These are phyloP conservation scores for Ceratocystis ficicola DNA, from an alignment of 2,329 filamentous ascomycete species.

Conservation along the genomic window DNA sequence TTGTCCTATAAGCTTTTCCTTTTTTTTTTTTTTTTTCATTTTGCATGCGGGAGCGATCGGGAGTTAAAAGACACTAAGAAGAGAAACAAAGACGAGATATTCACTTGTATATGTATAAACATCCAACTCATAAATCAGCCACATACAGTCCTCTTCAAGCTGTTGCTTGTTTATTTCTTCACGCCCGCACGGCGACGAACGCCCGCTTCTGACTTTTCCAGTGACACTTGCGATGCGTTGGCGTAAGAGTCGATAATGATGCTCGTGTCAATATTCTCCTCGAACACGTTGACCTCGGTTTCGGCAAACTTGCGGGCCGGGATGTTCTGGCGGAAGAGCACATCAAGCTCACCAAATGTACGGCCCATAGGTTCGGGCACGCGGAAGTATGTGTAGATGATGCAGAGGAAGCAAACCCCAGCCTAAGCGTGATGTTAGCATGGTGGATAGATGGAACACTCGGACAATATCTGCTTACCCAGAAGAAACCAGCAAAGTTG, in stretches of 20 bases:
- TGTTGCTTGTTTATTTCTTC: constrained; percentile 12
- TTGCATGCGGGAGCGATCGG: no score
- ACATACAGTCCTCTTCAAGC: not conserved
- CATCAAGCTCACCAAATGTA: constrained; percentile 35
- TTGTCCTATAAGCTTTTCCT: no score
- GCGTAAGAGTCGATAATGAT: constrained; percentile 20
- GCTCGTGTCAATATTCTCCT: constrained; percentile 22
- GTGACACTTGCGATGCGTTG: constrained; percentile 20
- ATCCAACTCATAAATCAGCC: not conserved
- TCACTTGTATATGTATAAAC: not conserved
- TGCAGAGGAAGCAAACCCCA: constrained; percentile 33
- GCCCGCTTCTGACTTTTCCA: constrained; percentile 15
- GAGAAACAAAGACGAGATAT: not conserved
- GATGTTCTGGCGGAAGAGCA: constrained; percentile 33
- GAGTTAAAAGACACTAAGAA: no score
- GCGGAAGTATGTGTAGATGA: constrained; percentile 41
- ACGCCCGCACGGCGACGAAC: constrained; percentile 18
- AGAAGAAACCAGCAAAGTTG: constrained; percentile 81
- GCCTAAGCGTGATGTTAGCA: constrained; percentile 27
- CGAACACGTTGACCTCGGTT: constrained; percentile 22
- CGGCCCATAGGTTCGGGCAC: constrained; percentile 43
- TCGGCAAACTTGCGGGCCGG: constrained; percentile 32
- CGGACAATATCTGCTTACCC: constrained; percentile 36
- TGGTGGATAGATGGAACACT: not conserved
- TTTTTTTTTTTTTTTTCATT: no score